A percentile compares a stretch with the other conserved stretches of the same genome.
Conservation (phyloP, 208 protist genomes). For the Endotrypanum monterogeii region DNA sequence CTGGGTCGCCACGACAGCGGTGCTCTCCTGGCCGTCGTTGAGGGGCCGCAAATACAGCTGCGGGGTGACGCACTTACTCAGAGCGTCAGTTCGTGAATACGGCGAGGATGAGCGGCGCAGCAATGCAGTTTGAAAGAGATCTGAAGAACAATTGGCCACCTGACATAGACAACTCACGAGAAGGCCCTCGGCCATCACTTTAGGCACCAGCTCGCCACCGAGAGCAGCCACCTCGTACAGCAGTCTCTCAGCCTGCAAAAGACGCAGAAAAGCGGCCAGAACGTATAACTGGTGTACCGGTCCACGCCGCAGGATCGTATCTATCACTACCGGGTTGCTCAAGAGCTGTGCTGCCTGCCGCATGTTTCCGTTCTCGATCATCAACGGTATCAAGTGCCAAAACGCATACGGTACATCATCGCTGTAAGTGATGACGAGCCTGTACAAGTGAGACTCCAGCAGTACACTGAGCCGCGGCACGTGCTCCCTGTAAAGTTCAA, state of each 20-base stretch:
- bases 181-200: constrained; percentile 37
- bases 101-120: constrained; percentile 51
- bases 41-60: constrained; percentile 64
- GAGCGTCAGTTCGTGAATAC: constrained; percentile 35
- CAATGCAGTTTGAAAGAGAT: constrained; percentile 71
- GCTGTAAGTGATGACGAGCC: constrained; percentile 70
- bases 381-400: constrained; percentile 55
- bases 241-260: constrained; percentile 59
- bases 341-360: constrained; percentile 43
- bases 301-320: constrained; percentile 44
- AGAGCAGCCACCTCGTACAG: constrained; percentile 50
- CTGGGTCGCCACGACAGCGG: constrained; percentile 32
- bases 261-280: constrained; percentile 68
- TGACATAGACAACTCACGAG: constrained; percentile 48
- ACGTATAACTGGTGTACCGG: constrained; percentile 37
- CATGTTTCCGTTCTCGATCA: constrained; percentile 80
- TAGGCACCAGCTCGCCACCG: constrained; percentile 28
- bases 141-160: constrained; percentile 48
- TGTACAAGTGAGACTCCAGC: constrained; percentile 78
- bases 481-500: constrained; percentile 44
- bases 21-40: constrained; percentile 65
- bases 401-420: constrained; percentile 66
- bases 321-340: constrained; percentile 52
- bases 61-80: constrained; percentile 31
- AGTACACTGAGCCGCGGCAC: constrained; percentile 65